Conservation (phyloP, 495 filamentous ascomycete species). For the Penicillium herquei region DNA sequence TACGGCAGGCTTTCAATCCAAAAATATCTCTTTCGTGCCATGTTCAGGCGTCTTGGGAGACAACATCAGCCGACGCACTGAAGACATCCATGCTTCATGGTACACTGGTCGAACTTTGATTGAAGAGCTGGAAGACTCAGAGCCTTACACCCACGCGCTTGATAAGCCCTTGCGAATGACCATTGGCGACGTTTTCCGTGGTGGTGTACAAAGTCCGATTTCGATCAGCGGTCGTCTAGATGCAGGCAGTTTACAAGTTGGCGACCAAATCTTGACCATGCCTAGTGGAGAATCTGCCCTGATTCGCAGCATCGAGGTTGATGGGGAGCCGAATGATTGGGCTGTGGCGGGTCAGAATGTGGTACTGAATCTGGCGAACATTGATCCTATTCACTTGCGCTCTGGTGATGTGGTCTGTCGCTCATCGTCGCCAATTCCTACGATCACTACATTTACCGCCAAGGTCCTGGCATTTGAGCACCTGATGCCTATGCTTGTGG, state of each 20-base stretch:
- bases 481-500: conserved; percentile 81
- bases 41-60: conserved; percentile 86
- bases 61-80: conserved; percentile 67
- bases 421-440: conserved; percentile 62
- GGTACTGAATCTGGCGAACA: conserved; percentile 77
- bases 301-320: conserved; percentile 74
- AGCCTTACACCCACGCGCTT: conserved; percentile 66
- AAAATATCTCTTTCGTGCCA: conserved; percentile 81
- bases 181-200: conserved; percentile 79
- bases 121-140: conserved; percentile 76
- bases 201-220: conserved; percentile 67
- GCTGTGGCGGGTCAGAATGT: conserved; percentile 94
- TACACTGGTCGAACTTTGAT: conserved; percentile 77
- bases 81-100: conserved; percentile 64
- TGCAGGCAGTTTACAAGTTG: conserved; percentile 76
- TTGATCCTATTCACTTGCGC: conserved; percentile 78
- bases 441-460: conserved; percentile 66
- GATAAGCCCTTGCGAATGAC: conserved; percentile 82
- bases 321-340: conserved; percentile 74
- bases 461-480: conserved; percentile 90
- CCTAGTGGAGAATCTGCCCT: conserved; percentile 76
- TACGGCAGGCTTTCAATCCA: conserved; percentile 72
- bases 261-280: conserved; percentile 75
- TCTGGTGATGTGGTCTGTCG: conserved; percentile 84
- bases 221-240: conserved; percentile 86